These are phyloP conservation scores for Lachnellula subtilissima DNA, from an alignment of 2,329 filamentous ascomycete genomes.

Conservation along the genomic window DNA sequence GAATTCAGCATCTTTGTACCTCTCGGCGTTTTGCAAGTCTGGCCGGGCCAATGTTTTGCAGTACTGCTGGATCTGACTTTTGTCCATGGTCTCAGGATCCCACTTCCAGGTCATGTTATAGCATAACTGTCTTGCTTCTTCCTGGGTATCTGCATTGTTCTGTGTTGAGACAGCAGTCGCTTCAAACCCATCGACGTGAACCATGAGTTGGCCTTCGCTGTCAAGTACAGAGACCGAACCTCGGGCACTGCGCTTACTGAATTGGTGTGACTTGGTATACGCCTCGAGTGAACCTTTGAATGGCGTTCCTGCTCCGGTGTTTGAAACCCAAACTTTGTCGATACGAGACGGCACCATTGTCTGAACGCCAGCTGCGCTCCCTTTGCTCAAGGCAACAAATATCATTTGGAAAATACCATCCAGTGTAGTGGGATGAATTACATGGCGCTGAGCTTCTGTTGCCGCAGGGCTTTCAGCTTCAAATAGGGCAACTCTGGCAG, in stretches of 20 bases:
- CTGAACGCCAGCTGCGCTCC: neutral
- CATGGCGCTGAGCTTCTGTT: constrained; percentile 20
- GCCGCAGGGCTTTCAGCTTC: neutral
- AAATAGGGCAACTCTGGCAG: neutral
- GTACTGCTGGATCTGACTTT: neutral
- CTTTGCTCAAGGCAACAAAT: neutral
- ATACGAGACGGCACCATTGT: constrained; percentile 1
- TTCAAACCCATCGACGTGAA: neutral
- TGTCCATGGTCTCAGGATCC: neutral
- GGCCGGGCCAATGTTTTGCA: neutral
- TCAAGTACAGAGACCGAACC: neutral
- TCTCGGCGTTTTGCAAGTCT: neutral
- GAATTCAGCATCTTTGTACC: neutral
- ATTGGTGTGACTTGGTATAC: neutral
- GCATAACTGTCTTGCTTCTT: neutral
- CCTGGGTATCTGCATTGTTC: neutral
- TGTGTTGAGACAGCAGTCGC: neutral
- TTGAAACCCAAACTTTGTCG: neutral
- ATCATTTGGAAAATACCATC: constrained; percentile 37
- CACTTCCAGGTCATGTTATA: neutral
- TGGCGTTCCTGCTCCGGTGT: neutral
- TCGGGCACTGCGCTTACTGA: neutral
- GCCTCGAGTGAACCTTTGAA: neutral
- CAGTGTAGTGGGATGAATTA: constrained; percentile 41
- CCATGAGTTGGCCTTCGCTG: neutral